Evolutionary conservation across 306 rosid genomes (phyloP), one percentile per base, ranked within the genome.

Genomic region (Nissolia schottii): DNA sequence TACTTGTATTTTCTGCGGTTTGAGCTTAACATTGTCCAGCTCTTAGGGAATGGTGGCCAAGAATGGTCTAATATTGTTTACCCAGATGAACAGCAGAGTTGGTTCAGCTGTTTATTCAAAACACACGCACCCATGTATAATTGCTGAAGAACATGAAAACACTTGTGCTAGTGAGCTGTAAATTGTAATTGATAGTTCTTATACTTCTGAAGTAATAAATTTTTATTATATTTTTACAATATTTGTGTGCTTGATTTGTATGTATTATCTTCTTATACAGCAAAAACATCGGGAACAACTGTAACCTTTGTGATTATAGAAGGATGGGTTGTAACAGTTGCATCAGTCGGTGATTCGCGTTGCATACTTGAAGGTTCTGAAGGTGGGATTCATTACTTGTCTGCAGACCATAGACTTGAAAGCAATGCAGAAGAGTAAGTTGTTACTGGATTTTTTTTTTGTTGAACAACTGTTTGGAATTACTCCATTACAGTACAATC

Each of bases 311-410:
- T 87, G 80, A 88, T 95, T 73, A 84, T 95, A 45, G 99, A 92
- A 80, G 99, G 99, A 76, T 92, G 96, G 99, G 84, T 92, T 67
- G 71, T 95, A 61, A 88, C 99, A 38, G 99, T 92, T 83, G 99
- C 99, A 48, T 95, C 99, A 60, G 99, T 95, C 61, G 99, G 99
- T 3, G 99, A 95, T 85, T 95, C 97, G 73, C 96, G 96, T 64
- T 89, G 99, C 58, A 67, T 90, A 64, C 90, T 95, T 78, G 97
- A 89, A 83, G 83, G 97, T 75, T 85, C 97, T 75, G 97, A 92
- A 68, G 97, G 99, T 38, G 97, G 78, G 55, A 46, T 95, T 29
- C 80, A 86, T 85, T 90, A 92, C 86, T 84, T 95, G 86, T 95
- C 99, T 7, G 97, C 97, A 73, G 99, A 95, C 80, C 99, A 95